Base-by-base conservation (phyloP, 768 basidiomycete genomes). In the Russula abietina region DNA sequence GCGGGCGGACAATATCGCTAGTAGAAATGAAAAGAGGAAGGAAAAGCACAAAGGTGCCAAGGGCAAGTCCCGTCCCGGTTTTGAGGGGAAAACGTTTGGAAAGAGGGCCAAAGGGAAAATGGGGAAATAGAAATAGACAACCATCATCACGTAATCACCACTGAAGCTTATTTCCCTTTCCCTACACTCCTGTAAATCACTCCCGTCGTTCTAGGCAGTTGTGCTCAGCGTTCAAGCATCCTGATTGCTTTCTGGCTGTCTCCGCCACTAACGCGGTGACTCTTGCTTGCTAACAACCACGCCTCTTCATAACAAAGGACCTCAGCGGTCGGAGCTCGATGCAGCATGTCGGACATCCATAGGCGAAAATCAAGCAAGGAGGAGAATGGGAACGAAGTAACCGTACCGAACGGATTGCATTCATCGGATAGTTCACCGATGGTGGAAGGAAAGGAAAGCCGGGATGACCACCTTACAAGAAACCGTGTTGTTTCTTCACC, bases 1-100 rank as follows among this genome's bases (percentile, higher is more conserved):
- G 75, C 82, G 93, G 4, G 71, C 84, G 16, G 93, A 96, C 69
- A 98, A 98, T 70, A 89, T 98, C 68, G 89, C 92, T 0, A 84
- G 81, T 78, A 84, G 93, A 19, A 84, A 86, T 60, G 93, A 98
- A 71, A 80, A 88, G 38, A 80, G 81, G 72, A 82, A 79, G 66
- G 84, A 85, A 53, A 85, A 80, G 71, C 75, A 77, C 64, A 84
- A 76, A 79, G 76, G 84, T 67, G 76, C 76, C 65, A 80, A 79
- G 68, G 73, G 70, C 32, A 84, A 83, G 74, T 85, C 84, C 3
- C 77, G 92, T 50, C 92, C 92, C 22, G 92, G 92, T 1, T 93
- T 94, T 69, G 92, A 94, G 72, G 92, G 91, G 38, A 91, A 91
- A 72, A 77, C 84, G 17, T 89, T 90, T 68, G 86, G 86, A 45